phyloP scores from a whole-genome alignment of 805 yeast species.

The Isabelozyma heimii region DNA sequence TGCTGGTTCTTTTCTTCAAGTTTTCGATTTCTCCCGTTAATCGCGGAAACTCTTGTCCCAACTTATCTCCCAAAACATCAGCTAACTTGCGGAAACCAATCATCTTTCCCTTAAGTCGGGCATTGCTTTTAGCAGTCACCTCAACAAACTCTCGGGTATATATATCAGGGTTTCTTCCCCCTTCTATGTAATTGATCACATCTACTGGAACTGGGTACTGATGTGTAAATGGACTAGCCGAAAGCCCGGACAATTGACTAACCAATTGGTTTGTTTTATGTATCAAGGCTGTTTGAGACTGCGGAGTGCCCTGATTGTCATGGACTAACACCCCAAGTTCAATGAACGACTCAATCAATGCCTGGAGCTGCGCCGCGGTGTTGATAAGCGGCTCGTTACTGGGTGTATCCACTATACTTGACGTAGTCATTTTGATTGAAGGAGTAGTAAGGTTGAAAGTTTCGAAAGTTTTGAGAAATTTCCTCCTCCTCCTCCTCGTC shows the following conservation, averaged over 20 bases:
- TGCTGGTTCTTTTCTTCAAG: constrained; percentile 47
- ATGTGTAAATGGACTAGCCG: constrained; percentile 28
- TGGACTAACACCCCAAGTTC: constrained; percentile 91
- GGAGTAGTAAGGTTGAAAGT: neutral
- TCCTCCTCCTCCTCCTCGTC: too few species aligned
- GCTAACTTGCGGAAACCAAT: constrained; percentile 62
- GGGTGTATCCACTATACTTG: constrained; percentile 15
- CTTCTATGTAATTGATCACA: constrained; percentile 88
- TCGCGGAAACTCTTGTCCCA: constrained; percentile 78
- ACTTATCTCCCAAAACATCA: constrained; percentile 64
- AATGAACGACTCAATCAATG: constrained; percentile 65
- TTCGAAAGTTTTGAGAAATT: neutral
- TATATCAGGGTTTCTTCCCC: constrained; percentile 95
- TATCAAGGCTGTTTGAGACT: constrained; percentile 53
- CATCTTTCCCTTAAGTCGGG: constrained; percentile 82
- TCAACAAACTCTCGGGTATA: constrained; percentile 96
- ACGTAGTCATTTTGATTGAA: constrained; percentile 26
- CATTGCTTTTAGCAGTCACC: constrained; percentile 86
- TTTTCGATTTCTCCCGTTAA: constrained; percentile 55
- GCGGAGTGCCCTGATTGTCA: constrained; percentile 87
- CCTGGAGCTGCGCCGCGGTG: constrained; percentile 28
- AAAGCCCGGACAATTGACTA: constrained; percentile 34
- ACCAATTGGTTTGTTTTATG: constrained; percentile 42
- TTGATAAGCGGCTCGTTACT: constrained; percentile 29
- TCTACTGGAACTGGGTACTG: constrained; percentile 68